These are phyloP conservation scores for Lactifluus volemus DNA, from an alignment of 768 basidiomycete genomes.

Conservation along the genomic window DNA sequence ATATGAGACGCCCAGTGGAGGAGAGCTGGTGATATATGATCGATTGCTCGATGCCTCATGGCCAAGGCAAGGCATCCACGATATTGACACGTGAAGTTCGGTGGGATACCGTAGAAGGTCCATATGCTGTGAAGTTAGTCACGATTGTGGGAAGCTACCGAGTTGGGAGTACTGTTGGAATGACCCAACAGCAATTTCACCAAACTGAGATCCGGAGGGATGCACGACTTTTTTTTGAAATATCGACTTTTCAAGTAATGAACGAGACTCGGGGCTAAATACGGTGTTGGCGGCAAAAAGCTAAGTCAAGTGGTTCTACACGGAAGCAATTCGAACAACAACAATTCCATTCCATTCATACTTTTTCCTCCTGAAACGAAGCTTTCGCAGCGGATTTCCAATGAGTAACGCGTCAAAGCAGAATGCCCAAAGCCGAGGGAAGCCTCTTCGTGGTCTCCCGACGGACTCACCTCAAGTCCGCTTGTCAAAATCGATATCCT, in stretches of 20 bases:
- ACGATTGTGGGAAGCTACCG: not conserved
- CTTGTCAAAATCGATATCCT: slow-evolving; percentile 81
- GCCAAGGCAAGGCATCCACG: slow-evolving; percentile 15
- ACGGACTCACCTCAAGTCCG: slow-evolving; percentile 60
- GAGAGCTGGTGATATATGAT: slow-evolving; percentile 5
- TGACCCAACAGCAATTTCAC: not conserved
- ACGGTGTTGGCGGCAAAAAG: not conserved
- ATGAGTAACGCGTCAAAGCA: slow-evolving; percentile 5
- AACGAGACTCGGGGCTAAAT: not conserved
- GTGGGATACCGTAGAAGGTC: not conserved
- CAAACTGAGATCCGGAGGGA: not conserved
- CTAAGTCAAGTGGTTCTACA: not conserved
- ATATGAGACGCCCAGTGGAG: not conserved
- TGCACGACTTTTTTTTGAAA: not conserved
- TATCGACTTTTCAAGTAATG: not conserved
- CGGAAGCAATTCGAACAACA: not conserved
- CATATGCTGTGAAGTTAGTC: not conserved
- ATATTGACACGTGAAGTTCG: slow-evolving; percentile 10
- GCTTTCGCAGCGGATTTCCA: not conserved
- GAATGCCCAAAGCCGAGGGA: slow-evolving; percentile 24
- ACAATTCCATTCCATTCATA: not conserved
- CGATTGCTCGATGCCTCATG: slow-evolving; percentile 13
- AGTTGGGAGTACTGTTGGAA: not conserved
- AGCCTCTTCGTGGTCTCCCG: slow-evolving; percentile 45
- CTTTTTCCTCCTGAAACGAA: no score